Conservation (phyloP, 169 alveolate species). For the Amoebophrya sp. region DNA sequence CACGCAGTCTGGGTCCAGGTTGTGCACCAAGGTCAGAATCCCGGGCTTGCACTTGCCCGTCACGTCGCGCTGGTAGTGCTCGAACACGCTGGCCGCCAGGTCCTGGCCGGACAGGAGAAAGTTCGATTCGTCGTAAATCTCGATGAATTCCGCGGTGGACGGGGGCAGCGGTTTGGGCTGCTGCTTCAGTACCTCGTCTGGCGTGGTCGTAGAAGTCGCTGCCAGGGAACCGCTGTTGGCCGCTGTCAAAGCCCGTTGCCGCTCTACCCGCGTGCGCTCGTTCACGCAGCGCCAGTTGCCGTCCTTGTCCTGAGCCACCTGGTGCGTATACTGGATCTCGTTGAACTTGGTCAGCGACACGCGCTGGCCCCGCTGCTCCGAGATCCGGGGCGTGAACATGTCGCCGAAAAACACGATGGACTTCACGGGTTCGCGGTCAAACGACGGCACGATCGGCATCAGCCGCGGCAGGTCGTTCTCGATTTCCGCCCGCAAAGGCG, state of each 20-base stretch:
- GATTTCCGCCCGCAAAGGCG: not conserved
- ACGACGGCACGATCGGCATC: not conserved
- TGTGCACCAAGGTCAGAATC: not conserved
- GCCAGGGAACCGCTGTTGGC: no score
- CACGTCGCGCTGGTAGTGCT: slow-evolving; percentile 15
- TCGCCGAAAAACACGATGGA: not conserved
- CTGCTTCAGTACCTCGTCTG: no score
- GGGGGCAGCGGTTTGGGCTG: not conserved
- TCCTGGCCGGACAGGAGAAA: not conserved
- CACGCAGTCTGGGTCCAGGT: not conserved
- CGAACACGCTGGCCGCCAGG: not conserved
- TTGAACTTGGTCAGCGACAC: not conserved
- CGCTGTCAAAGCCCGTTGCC: no score
- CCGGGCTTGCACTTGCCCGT: not conserved
- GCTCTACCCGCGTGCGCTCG: no score
- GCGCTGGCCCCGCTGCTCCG: not conserved
- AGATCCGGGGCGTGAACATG: not conserved
- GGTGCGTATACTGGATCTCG: not conserved
- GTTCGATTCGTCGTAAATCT: not conserved
- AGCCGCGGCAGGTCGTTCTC: not conserved
- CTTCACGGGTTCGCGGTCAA: not conserved
- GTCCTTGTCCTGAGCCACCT: not conserved
- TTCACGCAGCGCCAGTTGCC: not conserved
- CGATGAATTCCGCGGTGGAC: not conserved
- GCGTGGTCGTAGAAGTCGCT: no score